A percentile compares a stretch with the other conserved stretches of the same genome.
Evolutionary conservation across 1,139 yeast species (phyloP).

Genomic region (Nematodospora anomalae): DNA sequence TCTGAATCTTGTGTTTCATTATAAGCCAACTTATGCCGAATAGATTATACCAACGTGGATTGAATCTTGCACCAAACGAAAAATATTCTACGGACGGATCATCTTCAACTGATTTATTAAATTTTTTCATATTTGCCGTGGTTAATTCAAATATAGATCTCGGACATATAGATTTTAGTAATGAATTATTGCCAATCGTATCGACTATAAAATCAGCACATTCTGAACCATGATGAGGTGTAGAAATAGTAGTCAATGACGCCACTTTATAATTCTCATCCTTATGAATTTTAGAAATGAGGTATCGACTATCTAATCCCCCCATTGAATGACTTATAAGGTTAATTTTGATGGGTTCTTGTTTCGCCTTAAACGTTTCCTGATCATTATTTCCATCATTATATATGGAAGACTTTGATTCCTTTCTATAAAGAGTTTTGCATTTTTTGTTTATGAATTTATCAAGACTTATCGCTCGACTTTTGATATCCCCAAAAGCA

Average conservation of each 20-base stretch:
- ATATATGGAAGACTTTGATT: slow-evolving; percentile 32
- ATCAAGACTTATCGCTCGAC: slow-evolving; percentile 63
- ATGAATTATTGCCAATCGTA: slow-evolving; percentile 15
- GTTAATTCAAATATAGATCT: slow-evolving; percentile 61
- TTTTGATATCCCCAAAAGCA: slow-evolving; percentile 73
- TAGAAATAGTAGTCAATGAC: slow-evolving; percentile 78
- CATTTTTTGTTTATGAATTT: slow-evolving; percentile 49
- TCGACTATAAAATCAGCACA: slow-evolving; percentile 70
- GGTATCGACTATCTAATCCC: slow-evolving; percentile 78
- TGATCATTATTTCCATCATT: slow-evolving; percentile 18
- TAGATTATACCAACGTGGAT: slow-evolving; percentile 61
- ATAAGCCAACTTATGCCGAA: slow-evolving; percentile 66
- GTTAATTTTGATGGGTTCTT: slow-evolving; percentile 54
- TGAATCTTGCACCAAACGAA: slow-evolving; percentile 78
- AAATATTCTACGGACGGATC: slow-evolving; percentile 68
- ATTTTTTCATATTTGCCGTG: slow-evolving; percentile 48
- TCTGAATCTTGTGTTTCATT: slow-evolving; percentile 35
- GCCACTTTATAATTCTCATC: slow-evolving; percentile 52
- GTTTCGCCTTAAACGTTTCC: slow-evolving; percentile 14
- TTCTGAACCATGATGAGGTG: slow-evolving; percentile 88
- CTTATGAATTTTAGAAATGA: slow-evolving; percentile 46
- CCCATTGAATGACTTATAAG: slow-evolving; percentile 95
- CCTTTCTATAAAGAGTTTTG: slow-evolving; percentile 26
- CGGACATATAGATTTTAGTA: slow-evolving; percentile 33
- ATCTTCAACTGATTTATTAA: slow-evolving; percentile 54